Evolutionary conservation across 2,329 filamentous ascomycete species (phyloP), one percentile per base, ranked within the genome.

Genomic region (Chaetomiaceae sp.): DNA sequence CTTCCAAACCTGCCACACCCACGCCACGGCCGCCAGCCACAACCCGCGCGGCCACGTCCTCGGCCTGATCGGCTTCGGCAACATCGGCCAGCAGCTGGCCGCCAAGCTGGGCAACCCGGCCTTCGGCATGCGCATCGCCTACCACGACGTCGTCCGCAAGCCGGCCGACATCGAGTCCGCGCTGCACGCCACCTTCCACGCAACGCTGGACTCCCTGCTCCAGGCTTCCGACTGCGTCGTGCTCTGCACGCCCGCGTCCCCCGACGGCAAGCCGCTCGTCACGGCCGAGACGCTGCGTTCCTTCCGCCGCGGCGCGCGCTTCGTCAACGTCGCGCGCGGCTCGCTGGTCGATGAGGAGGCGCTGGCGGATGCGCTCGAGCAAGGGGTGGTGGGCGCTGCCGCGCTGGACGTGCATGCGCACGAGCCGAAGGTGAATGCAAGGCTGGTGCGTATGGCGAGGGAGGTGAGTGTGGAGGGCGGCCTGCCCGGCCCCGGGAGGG

Each of bases 41-140:
- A 87, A 86, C 62, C 81, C 83, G 1, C 74, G 77, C 15, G 70
- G 72, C 11, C 75, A 78, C 43, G 67, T 67, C 1, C 70, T 88
- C 0, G 85, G 83, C 0, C 72, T 88, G 22, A 74, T 89, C 20
- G 85, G 85, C 0, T 70, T 88, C 2, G 84, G 84, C 3, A 79
- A 82, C 50, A 81, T 84, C 50, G 80, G 81, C 3, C 76, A 75
- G 54, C 70, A 70, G 29, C 73, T 88, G 17, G 84, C 81, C 38
- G 75, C 74, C 37, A 84, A 82, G 55, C 61, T 70, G 14, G 68
- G 67, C 42, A 58, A 59, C 35, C 53, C 69, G 0, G 77, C 76
- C 1, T 83, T 87, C 54, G 80, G 76, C 33, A 88, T 88, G 84
- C 65, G 71, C 32, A 74, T 88, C 29, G 65, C 73, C 47, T 86